A percentile compares a stretch with the other conserved stretches of the same genome.
phyloP scores from a whole-genome alignment of 2,329 filamentous ascomycete genomes.

The Fusarium zealandicum region DNA sequence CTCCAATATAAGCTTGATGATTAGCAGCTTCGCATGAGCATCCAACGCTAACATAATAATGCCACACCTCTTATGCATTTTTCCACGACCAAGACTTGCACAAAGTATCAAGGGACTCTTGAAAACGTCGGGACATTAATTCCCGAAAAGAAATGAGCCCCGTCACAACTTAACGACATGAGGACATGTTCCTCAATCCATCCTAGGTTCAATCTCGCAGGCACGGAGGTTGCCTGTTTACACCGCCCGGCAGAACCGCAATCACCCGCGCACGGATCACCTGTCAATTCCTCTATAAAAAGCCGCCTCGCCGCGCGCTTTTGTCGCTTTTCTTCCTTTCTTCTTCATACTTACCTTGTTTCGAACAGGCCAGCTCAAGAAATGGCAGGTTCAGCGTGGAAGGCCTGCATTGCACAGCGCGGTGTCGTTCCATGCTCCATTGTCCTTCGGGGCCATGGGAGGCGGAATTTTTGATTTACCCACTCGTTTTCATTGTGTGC shows the following conservation, averaged over 20 bases:
- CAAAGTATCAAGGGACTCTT: too few relatives aligned
- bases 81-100: too few relatives aligned
- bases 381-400: slow-evolving; percentile 51
- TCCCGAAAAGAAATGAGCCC: too few relatives aligned
- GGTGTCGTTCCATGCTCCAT: slow-evolving; percentile 58
- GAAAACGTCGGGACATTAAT: too few relatives aligned
- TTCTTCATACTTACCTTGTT: slow-evolving; percentile 65
- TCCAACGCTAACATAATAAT: too few relatives aligned
- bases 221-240: neutral
- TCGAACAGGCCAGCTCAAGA: slow-evolving; percentile 55
- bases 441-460: slow-evolving; percentile 63
- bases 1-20: too few relatives aligned
- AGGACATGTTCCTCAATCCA: too few relatives aligned
- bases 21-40: too few relatives aligned
- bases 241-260: slow-evolving; percentile 1
- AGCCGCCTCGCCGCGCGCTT: neutral
- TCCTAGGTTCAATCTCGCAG: too few relatives aligned
- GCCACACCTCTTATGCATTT: too few relatives aligned
- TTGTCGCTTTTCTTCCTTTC: slow-evolving; percentile 45
- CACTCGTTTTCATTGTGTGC: slow-evolving; percentile 53
- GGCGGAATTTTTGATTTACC: slow-evolving; percentile 61
- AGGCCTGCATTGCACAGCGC: slow-evolving; percentile 64
- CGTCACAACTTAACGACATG: too few relatives aligned
- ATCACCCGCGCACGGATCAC: slow-evolving; percentile 19
- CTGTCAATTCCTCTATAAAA: slow-evolving; percentile 42